Evolutionary conservation across 148 eudicot species (phyloP).

Genomic region (Cornus controversa): DNA sequence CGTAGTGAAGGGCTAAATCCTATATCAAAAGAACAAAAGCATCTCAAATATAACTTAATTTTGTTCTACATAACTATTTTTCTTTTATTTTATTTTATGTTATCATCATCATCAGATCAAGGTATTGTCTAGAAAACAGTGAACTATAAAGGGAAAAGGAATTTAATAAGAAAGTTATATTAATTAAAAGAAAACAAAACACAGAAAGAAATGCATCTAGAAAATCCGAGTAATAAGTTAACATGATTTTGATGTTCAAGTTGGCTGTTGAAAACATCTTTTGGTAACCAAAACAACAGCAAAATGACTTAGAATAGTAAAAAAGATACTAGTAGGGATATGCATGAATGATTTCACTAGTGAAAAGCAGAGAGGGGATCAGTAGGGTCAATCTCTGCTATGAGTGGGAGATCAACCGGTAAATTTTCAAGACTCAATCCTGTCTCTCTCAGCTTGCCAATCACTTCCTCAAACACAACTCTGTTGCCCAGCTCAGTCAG

Average conservation of each 20-base stretch:
- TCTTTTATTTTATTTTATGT: too few relatives aligned
- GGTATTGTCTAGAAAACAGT: background rate
- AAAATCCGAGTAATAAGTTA: background rate
- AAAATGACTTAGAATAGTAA: background rate
- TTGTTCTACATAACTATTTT: too few relatives aligned
- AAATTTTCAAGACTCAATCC: constrained; percentile 59
- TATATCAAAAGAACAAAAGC: too few relatives aligned
- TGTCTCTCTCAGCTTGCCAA: constrained; percentile 45
- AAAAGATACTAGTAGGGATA: background rate
- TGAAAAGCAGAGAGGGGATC: constrained; percentile 62
- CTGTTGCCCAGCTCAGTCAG: constrained; percentile 59
- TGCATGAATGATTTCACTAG: constrained; percentile 19
- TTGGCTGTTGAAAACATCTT: background rate
- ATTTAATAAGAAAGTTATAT: background rate
- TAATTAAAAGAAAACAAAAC: background rate
- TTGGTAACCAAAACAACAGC: constrained; percentile 6
- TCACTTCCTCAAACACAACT: constrained; percentile 73
- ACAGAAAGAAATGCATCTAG: background rate
- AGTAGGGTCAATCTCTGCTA: constrained; percentile 53
- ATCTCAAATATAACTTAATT: too few relatives aligned
- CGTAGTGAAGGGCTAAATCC: background rate
- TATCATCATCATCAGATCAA: background rate
- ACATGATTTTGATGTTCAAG: background rate
- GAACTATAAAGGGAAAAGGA: background rate
- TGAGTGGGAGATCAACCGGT: constrained; percentile 63